Percentiles rank a stretch among this genome's conserved stretches.
phyloP scores from a whole-genome alignment of 768 basidiomycete genomes.

The Baorangia bicolor region DNA sequence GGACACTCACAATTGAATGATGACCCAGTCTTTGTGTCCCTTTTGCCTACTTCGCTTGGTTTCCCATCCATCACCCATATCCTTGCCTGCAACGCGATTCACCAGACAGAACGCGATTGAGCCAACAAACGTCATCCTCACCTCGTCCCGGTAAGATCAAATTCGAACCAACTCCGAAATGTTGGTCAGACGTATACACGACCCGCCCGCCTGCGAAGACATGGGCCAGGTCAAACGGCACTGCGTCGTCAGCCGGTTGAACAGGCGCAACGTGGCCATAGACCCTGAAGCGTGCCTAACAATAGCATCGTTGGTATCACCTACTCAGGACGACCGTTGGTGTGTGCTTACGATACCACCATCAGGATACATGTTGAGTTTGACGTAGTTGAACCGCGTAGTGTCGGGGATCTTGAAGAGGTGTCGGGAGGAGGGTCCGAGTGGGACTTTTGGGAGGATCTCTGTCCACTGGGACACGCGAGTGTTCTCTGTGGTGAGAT shows the following conservation, averaged over 20 bases:
- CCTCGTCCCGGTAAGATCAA: constrained; percentile 89
- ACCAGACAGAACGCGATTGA: not conserved
- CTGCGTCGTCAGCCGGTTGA: constrained; percentile 47
- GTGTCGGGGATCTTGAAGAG: constrained; percentile 72
- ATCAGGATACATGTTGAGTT: constrained; percentile 94
- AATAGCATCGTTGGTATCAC: constrained; percentile 1
- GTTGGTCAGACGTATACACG: constrained; percentile 86
- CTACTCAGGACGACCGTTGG: not conserved
- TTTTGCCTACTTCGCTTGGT: constrained; percentile 81
- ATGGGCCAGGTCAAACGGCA: constrained; percentile 81
- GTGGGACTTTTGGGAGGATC: constrained; percentile 68
- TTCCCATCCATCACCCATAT: constrained; percentile 99
- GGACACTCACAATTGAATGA: constrained; percentile 75
- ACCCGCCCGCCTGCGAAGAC: constrained; percentile 88
- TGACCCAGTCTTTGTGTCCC: constrained; percentile 88
- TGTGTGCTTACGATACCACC: constrained; percentile 76
- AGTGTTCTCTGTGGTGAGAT: not conserved
- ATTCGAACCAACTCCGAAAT: constrained; percentile 91
- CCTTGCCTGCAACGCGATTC: constrained; percentile 48
- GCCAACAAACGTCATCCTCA: constrained; percentile 9
- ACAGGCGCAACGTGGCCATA: constrained; percentile 78
- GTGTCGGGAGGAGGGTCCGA: constrained; percentile 87
- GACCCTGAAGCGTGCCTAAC: constrained; percentile 86
- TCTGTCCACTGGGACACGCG: constrained; percentile 63
- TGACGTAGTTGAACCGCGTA: constrained; percentile 68